Evolutionary conservation across 805 yeast genomes (phyloP).

Genomic region (Maudiozyma turicensis): DNA sequence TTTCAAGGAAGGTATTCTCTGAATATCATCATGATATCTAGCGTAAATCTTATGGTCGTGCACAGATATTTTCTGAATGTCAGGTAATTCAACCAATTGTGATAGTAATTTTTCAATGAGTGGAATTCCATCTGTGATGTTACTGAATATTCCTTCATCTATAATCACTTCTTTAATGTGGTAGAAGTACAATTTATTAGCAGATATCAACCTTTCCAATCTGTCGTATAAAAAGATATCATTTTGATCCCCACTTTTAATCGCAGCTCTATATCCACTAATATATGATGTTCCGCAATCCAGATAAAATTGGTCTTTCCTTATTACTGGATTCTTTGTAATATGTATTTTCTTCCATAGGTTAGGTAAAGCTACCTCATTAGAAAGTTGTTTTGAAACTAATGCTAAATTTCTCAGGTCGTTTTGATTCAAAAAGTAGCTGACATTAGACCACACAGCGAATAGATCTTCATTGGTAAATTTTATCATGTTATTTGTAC

Average conservation of each 20-base stretch:
- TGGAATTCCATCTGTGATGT: neutral
- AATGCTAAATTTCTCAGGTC: constrained; percentile 28
- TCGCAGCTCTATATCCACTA: constrained; percentile 29
- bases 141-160: constrained; percentile 4
- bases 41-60: no score
- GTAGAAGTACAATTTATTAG: constrained; percentile 22
- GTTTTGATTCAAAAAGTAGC: constrained; percentile 32
- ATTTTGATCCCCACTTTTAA: constrained; percentile 30
- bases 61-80: no score
- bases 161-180: constrained; percentile 30
- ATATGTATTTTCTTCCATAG: constrained; percentile 33
- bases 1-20: no score
- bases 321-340: constrained; percentile 27
- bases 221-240: constrained; percentile 31
- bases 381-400: constrained; percentile 26
- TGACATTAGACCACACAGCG: constrained; percentile 4
- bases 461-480: neutral
- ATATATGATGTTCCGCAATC: constrained; percentile 33
- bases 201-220: constrained; percentile 33
- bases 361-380: constrained; percentile 23
- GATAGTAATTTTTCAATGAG: no score
- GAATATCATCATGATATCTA: no score
- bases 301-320: constrained; percentile 23
- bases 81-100: no score
- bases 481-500: no score